phyloP scores from a whole-genome alignment of 768 basidiomycete genomes.

The Hydnomerulius pinastri region DNA sequence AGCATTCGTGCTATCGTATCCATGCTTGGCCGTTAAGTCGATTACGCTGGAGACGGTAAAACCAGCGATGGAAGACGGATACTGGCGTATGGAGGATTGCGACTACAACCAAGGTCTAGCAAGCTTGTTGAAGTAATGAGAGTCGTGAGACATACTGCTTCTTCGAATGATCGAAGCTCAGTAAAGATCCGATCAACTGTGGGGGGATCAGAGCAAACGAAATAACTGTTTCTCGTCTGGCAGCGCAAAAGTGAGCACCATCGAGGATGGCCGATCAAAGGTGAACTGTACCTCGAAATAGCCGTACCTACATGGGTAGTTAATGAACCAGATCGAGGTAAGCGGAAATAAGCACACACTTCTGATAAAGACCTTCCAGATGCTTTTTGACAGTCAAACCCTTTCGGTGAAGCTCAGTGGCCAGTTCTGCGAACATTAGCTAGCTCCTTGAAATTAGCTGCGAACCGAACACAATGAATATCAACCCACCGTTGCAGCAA shows the following conservation, averaged over 20 bases:
- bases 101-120: conserved; percentile 12
- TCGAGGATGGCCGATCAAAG: background rate
- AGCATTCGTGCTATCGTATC: conserved; percentile 77
- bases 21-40: conserved; percentile 64
- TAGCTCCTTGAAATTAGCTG: conserved; percentile 27
- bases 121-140: background rate
- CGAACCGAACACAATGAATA: background rate
- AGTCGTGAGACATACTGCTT: conserved; percentile 26
- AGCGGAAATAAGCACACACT: conserved; percentile 38
- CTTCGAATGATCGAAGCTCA: conserved; percentile 60
- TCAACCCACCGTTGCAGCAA: conserved; percentile 69
- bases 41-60: conserved; percentile 62
- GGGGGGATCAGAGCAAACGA: conserved; percentile 67
- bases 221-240: conserved; percentile 83
- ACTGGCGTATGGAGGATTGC: conserved; percentile 37
- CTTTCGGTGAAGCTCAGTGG: conserved; percentile 45
- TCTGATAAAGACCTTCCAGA: conserved; percentile 62
- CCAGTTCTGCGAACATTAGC: conserved; percentile 74
- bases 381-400: conserved; percentile 58
- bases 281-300: conserved; percentile 62
- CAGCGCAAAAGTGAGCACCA: conserved; percentile 1
- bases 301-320: no score
- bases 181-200: conserved; percentile 71
- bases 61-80: conserved; percentile 63
- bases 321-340: no score